A percentile compares a stretch with the other conserved stretches of the same genome.
These are phyloP conservation scores for Rosa multiflora DNA, from an alignment of 306 rosid species.

Conservation along the genomic window DNA sequence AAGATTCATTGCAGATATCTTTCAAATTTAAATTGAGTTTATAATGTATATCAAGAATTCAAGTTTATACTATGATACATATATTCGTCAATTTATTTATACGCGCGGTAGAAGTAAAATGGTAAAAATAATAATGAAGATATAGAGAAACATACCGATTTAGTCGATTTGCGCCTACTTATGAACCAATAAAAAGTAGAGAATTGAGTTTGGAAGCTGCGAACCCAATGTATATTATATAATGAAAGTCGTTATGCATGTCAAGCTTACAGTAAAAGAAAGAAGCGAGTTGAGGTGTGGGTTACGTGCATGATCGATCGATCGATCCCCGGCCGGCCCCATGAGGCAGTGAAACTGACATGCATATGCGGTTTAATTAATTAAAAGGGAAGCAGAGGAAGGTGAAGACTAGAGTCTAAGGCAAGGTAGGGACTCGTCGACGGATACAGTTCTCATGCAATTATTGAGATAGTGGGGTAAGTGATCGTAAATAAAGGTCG, in stretches of 20 bases:
- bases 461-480: slow-evolving; percentile 12
- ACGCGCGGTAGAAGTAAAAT: not conserved
- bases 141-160: not conserved
- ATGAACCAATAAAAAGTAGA: not conserved
- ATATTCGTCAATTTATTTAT: not conserved
- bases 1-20: too few species aligned
- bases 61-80: not conserved
- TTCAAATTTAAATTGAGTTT: too few species aligned
- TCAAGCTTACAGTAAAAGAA: not conserved
- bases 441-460: not conserved
- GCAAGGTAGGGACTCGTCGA: slow-evolving; percentile 1
- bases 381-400: not conserved
- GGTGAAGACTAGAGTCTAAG: not conserved
- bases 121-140: not conserved
- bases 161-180: not conserved
- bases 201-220: not conserved
- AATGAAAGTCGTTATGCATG: not conserved
- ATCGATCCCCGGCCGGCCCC: not conserved
- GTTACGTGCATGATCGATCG: not conserved
- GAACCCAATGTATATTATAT: not conserved
- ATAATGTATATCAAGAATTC: too few species aligned
- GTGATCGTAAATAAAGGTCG: not conserved
- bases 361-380: not conserved
- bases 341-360: slow-evolving; percentile 15
- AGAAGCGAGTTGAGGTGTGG: slow-evolving; percentile 2